phyloP scores from a whole-genome alignment of 768 basidiomycete genomes.

The Megacollybia marginata region DNA sequence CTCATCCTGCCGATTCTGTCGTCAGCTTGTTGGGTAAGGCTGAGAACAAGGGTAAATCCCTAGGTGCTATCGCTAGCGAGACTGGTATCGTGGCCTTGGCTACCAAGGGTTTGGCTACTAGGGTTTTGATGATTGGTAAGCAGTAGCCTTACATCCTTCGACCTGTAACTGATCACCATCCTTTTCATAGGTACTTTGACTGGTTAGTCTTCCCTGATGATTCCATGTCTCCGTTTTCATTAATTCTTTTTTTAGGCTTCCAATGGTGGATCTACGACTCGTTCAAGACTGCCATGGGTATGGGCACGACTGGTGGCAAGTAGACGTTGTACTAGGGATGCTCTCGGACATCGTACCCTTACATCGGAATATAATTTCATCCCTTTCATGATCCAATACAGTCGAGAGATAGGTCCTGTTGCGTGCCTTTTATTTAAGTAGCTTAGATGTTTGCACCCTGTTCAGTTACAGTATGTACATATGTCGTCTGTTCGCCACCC shows the following conservation, averaged over 20 bases:
- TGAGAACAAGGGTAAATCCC: constrained; percentile 72
- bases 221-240: not conserved
- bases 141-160: constrained; percentile 14
- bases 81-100: constrained; percentile 57
- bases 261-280: constrained; percentile 94
- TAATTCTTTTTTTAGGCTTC: constrained; percentile 57
- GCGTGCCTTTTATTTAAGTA: too few relatives aligned
- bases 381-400: not conserved
- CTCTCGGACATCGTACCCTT: not conserved
- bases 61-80: constrained; percentile 65
- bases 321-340: constrained; percentile 26
- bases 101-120: constrained; percentile 82
- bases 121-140: constrained; percentile 79
- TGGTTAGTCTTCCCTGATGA: too few relatives aligned
- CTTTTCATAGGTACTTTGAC: constrained; percentile 27
- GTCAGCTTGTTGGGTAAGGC: constrained; percentile 93
- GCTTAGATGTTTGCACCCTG: too few relatives aligned
- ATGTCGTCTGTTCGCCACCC: too few relatives aligned
- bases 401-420: too few relatives aligned
- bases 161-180: not conserved
- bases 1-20: constrained; percentile 91
- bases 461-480: too few relatives aligned
- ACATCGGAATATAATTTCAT: not conserved
- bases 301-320: constrained; percentile 86
- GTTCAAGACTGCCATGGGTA: constrained; percentile 78